Percentiles rank a stretch among this genome's conserved stretches.
These are phyloP conservation scores for Candida labiduridarum DNA, from an alignment of 1,139 yeast genomes.

Conservation along the genomic window DNA sequence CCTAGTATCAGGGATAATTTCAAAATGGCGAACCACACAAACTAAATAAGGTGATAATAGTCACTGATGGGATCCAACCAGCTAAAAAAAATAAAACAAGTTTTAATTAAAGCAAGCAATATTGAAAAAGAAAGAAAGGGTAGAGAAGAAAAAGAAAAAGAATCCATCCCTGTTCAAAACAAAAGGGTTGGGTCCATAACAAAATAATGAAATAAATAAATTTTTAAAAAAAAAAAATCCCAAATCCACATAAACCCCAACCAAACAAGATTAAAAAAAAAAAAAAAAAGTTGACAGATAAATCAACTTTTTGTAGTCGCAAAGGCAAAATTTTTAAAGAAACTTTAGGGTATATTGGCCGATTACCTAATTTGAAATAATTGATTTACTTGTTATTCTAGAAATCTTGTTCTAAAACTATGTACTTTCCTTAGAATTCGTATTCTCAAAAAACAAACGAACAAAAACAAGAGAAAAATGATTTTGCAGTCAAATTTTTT, in stretches of 20 bases:
- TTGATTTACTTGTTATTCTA: slow-evolving; percentile 3
- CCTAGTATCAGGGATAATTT: neutral
- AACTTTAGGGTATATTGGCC: slow-evolving; percentile 1
- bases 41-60: slow-evolving; percentile 3
- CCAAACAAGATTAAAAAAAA: neutral
- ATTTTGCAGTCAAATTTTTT: slow-evolving; percentile 2
- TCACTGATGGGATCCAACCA: neutral
- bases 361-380: too few relatives aligned
- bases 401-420: neutral
- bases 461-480: neutral
- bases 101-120: neutral
- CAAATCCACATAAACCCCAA: neutral
- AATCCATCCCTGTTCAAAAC: slow-evolving; percentile 1
- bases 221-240: neutral
- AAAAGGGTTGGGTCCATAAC: slow-evolving; percentile 1
- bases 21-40: neutral
- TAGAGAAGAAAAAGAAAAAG: neutral
- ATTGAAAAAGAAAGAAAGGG: neutral
- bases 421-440: neutral
- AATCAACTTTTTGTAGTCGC: neutral
- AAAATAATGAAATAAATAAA: neutral
- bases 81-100: neutral
- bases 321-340: neutral
- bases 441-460: neutral
- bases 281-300: neutral